Evolutionary conservation across 441 rosid genomes (phyloP).

Genomic region (Adansonia rubrostipa): DNA sequence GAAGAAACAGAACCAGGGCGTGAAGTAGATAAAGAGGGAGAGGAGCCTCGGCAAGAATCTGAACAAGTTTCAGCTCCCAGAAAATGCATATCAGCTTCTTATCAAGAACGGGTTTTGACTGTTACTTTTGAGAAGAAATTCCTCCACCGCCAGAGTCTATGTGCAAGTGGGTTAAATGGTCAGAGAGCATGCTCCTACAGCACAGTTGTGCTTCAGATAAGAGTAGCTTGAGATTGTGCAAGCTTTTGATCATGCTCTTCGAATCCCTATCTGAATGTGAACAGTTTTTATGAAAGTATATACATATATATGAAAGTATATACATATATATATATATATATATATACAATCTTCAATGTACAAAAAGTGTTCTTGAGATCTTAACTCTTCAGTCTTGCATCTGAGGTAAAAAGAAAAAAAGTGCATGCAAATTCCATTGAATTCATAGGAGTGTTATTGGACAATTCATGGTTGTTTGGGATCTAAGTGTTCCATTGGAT

Average conservation of each 20-base stretch:
- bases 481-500: no score
- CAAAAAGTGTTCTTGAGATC: not conserved
- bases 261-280: not conserved
- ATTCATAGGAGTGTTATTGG: not conserved
- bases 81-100: slow-evolving; percentile 76
- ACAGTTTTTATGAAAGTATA: not conserved
- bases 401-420: not conserved
- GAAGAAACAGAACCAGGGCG: slow-evolving; percentile 40
- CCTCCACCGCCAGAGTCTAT: slow-evolving; percentile 70
- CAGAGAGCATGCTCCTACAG: not conserved
- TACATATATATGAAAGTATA: not conserved
- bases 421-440: not conserved
- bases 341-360: not conserved
- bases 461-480: no score
- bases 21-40: slow-evolving; percentile 76
- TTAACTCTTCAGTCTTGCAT: not conserved
- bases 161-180: slow-evolving; percentile 58
- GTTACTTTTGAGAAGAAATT: slow-evolving; percentile 63
- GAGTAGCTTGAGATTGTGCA: not conserved
- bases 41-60: slow-evolving; percentile 77
- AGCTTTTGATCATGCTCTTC: not conserved
- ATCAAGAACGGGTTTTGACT: slow-evolving; percentile 71
- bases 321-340: no score
- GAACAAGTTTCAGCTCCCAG: slow-evolving; percentile 79
- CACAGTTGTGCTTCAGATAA: not conserved